Evolutionary conservation across 1,284 basidiomycete species (phyloP).

Genomic region (Austroboletus niveus): DNA sequence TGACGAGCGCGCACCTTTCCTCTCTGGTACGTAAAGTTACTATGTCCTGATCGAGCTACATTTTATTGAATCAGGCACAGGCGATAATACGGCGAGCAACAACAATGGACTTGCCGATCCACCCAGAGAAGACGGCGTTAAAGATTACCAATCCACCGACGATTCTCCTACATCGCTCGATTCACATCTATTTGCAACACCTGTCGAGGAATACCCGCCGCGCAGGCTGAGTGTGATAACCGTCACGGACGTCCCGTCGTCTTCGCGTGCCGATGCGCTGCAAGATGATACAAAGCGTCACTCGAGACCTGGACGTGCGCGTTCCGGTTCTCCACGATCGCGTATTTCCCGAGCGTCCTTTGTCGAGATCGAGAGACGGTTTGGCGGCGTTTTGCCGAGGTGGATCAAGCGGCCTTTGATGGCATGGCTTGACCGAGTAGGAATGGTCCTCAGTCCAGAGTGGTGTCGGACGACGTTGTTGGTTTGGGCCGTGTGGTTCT

Average conservation of each 20-base stretch:
- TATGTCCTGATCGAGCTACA: conserved; percentile 12
- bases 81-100: conserved; percentile 12
- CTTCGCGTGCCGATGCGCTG: conserved; percentile 4
- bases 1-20: conserved; percentile 31
- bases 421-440: conserved; percentile 72
- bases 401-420: conserved; percentile 50
- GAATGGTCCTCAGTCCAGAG: conserved; percentile 75
- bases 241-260: conserved; percentile 6
- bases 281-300: conserved; percentile 18
- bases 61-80: background rate
- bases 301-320: background rate
- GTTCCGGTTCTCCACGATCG: conserved; percentile 12
- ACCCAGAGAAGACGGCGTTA: conserved; percentile 21
- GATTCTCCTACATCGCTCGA: conserved; percentile 40
- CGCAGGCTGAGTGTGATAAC: conserved; percentile 10
- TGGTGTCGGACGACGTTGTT: conserved; percentile 84
- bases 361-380: conserved; percentile 38
- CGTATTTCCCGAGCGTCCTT: conserved; percentile 24
- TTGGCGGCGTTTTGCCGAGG: conserved; percentile 44
- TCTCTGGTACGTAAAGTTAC: conserved; percentile 9
- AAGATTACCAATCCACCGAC: conserved; percentile 41
- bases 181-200: conserved; percentile 36
- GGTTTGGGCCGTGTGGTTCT: conserved; percentile 83
- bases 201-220: conserved; percentile 31
- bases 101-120: conserved; percentile 6